phyloP scores from a whole-genome alignment of 164 flowering plant genomes.

The Houttuynia cordata region DNA sequence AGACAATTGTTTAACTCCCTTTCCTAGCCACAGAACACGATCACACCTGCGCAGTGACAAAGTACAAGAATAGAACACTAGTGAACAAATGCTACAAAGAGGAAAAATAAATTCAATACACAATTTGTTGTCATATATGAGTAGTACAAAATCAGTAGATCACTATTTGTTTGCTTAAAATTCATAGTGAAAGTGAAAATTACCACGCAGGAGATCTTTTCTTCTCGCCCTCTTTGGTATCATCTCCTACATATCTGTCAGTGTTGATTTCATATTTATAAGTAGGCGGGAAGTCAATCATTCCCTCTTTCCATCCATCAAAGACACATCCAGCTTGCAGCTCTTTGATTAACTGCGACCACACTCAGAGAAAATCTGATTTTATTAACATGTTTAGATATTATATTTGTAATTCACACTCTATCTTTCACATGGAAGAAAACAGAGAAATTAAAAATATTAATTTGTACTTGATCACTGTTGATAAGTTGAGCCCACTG shows the following conservation, averaged over 20 bases:
- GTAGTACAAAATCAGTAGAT: too few species aligned
- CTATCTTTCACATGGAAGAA: not conserved
- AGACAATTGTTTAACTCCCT: constrained; percentile 67
- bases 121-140: not conserved
- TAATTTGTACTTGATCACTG: constrained; percentile 61
- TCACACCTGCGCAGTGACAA: constrained; percentile 68
- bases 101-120: not conserved
- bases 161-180: too few species aligned
- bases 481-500: constrained; percentile 71
- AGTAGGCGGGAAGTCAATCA: constrained; percentile 82
- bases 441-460: too few species aligned
- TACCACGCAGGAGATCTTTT: constrained; percentile 97
- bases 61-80: not conserved
- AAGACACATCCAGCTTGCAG: constrained; percentile 69
- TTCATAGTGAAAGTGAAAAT: constrained; percentile 2
- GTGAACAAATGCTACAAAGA: not conserved
- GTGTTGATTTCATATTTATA: constrained; percentile 81
- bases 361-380: not conserved
- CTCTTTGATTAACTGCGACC: constrained; percentile 64
- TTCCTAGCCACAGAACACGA: constrained; percentile 81
- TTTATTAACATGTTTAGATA: not conserved
- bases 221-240: constrained; percentile 88
- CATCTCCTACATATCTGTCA: constrained; percentile 72
- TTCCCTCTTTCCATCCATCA: constrained; percentile 96
- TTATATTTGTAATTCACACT: not conserved